These are phyloP conservation scores for Nidularia sp. DNA, from an alignment of 768 basidiomycete species.

Conservation along the genomic window DNA sequence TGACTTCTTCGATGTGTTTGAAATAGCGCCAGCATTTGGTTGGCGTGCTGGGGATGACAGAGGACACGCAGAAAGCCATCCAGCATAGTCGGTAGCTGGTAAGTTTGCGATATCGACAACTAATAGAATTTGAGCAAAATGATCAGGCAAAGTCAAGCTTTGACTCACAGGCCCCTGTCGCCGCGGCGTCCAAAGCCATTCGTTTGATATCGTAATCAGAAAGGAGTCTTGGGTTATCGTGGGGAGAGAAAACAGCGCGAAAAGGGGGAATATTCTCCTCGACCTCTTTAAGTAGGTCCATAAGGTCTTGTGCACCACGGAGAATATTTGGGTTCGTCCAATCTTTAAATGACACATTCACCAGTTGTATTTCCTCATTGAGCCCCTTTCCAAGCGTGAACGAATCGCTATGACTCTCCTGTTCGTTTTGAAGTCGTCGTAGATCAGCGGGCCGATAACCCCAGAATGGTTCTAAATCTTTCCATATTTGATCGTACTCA, in stretches of 20 bases:
- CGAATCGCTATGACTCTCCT: slow-evolving; percentile 31
- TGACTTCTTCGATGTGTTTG: slow-evolving; percentile 31
- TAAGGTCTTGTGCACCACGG: slow-evolving; percentile 17
- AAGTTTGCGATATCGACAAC: slow-evolving; percentile 17
- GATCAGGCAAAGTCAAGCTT: background rate
- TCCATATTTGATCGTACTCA: slow-evolving; percentile 74
- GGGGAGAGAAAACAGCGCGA: slow-evolving; percentile 39
- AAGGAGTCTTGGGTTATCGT: slow-evolving; percentile 36
- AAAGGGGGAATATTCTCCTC: slow-evolving; percentile 39
- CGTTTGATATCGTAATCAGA: slow-evolving; percentile 26
- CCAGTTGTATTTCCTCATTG: slow-evolving; percentile 17
- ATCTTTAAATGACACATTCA: slow-evolving; percentile 29
- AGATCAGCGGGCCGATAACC: slow-evolving; percentile 45
- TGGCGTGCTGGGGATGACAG: slow-evolving; percentile 32
- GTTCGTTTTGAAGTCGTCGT: slow-evolving; percentile 25
- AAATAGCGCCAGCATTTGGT: slow-evolving; percentile 20
- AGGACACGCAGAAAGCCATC: slow-evolving; percentile 37
- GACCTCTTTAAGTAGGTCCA: slow-evolving; percentile 32
- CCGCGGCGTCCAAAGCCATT: slow-evolving; percentile 21
- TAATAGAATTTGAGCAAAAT: background rate
- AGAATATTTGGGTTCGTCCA: slow-evolving; percentile 31
- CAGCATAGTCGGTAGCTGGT: slow-evolving; percentile 20
- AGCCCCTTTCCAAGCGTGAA: slow-evolving; percentile 37
- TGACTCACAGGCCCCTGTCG: slow-evolving; percentile 19
- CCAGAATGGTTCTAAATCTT: slow-evolving; percentile 86